Evolutionary conservation across 2,329 filamentous ascomycete genomes (phyloP), one percentile per base, ranked within the genome.

Genomic region (Neofusicoccum umdonicola): DNA sequence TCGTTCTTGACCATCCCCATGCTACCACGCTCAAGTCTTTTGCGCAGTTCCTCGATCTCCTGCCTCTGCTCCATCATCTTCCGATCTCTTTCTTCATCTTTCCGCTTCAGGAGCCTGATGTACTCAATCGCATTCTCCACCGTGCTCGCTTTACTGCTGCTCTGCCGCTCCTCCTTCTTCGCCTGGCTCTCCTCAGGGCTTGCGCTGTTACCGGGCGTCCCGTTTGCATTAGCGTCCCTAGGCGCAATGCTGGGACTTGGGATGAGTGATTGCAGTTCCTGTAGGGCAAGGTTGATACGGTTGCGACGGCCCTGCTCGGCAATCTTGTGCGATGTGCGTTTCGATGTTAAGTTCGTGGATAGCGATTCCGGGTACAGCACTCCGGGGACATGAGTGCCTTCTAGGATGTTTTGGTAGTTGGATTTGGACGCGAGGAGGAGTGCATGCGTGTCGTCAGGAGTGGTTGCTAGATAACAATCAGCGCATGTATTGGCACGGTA

Each of bases 61-160:
- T 83, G 83, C 71, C 91, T 90, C 15, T 90, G 86, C 64, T 84
- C 83, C 27, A 84, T 84, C 13, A 93, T 85, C 69, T 87, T 81
- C 66, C 79, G 81, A 60, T 88, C 88, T 22, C 88, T 88, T 39
- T 87, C 85, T 2, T 83, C 85, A 15, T 92, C 80, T 73, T 96
- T 90, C 70, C 86, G 81, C 77, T 96, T 88, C 67, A 99, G 79
- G 66, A 88, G 85, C 77, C 92, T 94, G 79, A 99, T 97, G 74
- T 98, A 97, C 65, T 93, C 89, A 71, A 98, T 98, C 1, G 95
- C 95, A 79, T 91, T 89, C 78, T 99, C 95, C n/a, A 99, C 95
- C 0, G 96, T 97, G 70, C 91, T 96, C 1, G 95, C 95, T 77
- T 98, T 99, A 79, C 93, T 97, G 72, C 89, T 93, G 37, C 90